Evolutionary conservation across 129 eudicot genomes (phyloP).

Genomic region (Chrysanthemum seticuspe): DNA sequence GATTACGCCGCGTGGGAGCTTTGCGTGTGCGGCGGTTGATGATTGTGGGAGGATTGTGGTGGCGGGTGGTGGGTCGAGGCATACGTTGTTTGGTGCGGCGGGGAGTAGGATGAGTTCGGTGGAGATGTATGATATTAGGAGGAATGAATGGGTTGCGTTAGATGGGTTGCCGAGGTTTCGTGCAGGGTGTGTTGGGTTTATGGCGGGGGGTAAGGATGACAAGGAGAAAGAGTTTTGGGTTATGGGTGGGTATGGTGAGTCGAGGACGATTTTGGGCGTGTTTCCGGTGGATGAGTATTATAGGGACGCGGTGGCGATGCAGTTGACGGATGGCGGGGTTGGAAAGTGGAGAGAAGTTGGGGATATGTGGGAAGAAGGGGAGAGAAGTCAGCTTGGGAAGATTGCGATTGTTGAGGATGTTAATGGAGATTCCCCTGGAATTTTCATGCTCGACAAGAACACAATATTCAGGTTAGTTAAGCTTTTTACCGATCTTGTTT

Average conservation of each 20-base stretch:
- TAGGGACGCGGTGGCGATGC: constrained; percentile 78
- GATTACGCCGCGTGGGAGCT: constrained; percentile 82
- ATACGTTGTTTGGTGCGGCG: constrained; percentile 78
- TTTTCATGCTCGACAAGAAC: constrained; percentile 76
- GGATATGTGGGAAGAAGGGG: constrained; percentile 94
- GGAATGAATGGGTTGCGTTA: constrained; percentile 75
- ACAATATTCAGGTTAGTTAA: constrained; percentile 65
- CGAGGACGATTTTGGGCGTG: constrained; percentile 82
- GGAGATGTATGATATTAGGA: constrained; percentile 80
- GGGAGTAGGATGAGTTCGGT: constrained; percentile 87
- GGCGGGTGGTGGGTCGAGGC: constrained; percentile 95
- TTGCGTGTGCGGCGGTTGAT: constrained; percentile 67
- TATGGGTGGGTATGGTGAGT: constrained; percentile 96
- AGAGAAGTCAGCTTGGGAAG: constrained; percentile 66
- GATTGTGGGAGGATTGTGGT: constrained; percentile 53
- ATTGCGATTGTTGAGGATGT: constrained; percentile 58
- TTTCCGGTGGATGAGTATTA: constrained; percentile 85
- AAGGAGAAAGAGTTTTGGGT: constrained; percentile 76
- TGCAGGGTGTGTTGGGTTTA: constrained; percentile 93
- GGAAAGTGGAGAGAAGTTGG: constrained; percentile 83
- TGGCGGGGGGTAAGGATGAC: constrained; percentile 47
- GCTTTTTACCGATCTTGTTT: background rate
- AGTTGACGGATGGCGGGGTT: constrained; percentile 48
- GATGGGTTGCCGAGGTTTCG: constrained; percentile 75
- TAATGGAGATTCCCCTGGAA: constrained; percentile 41